Percentiles rank a stretch among this genome's conserved stretches.
phyloP scores from a whole-genome alignment of 192 early-diverging fungal genomes.

The Lobosporangium transversale region DNA sequence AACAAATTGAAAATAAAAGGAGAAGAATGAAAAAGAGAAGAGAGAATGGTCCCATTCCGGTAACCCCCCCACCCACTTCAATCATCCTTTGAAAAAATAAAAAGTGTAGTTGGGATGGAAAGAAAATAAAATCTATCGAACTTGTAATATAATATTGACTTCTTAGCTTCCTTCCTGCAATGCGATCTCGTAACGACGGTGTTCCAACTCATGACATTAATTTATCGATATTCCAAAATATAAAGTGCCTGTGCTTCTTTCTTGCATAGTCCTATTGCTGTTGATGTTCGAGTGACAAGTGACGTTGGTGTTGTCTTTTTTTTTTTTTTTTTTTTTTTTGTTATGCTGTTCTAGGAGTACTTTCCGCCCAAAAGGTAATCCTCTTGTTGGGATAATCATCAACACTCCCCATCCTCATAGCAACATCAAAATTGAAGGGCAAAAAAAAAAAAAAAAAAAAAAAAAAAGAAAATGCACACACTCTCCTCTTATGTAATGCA shows the following conservation, averaged over 20 bases:
- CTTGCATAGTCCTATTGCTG: constrained; percentile 36
- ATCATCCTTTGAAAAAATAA: constrained; percentile 2
- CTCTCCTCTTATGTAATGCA: constrained; percentile 18
- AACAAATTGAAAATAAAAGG: neutral
- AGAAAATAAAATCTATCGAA: constrained; percentile 5
- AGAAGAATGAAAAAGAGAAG: neutral
- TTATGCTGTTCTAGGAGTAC: constrained; percentile 1
- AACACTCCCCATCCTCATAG: neutral
- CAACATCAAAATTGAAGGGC: neutral
- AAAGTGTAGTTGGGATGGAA: neutral
- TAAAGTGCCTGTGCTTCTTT: neutral
- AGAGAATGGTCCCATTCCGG: neutral
- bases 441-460: constrained; percentile 17
- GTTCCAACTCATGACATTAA: neutral
- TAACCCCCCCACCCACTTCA: constrained; percentile 3
- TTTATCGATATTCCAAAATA: constrained; percentile 6
- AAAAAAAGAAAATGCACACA: constrained; percentile 18
- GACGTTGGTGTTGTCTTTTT: constrained; percentile 32
- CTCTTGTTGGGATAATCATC: constrained; percentile 9
- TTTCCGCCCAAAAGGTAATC: neutral
- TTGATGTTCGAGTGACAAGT: constrained; percentile 22
- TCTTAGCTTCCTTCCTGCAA: constrained; percentile 33
- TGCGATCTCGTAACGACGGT: neutral
- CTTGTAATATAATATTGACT: neutral
- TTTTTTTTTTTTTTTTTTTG: constrained; percentile 14